These are phyloP conservation scores for Epichloe festucae DNA, from an alignment of 2,329 filamentous ascomycete species.

Conservation along the genomic window DNA sequence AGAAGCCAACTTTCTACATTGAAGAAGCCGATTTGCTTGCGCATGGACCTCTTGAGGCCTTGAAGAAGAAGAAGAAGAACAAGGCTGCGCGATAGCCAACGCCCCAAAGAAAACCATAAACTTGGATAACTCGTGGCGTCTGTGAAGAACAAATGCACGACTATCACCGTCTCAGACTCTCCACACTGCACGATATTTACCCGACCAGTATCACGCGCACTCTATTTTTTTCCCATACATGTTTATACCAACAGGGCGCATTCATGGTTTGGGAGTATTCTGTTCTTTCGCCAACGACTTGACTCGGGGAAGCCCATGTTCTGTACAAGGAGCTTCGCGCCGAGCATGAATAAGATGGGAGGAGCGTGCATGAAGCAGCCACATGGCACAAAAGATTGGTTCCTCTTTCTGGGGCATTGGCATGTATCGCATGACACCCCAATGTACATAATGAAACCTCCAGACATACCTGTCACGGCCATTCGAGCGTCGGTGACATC, in stretches of 20 bases:
- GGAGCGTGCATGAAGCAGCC: neutral
- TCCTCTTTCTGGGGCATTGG: neutral
- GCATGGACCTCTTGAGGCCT: slow-evolving; percentile 7
- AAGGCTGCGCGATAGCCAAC: neutral
- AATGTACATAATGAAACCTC: neutral
- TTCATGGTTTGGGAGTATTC: neutral
- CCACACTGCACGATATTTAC: too few species aligned
- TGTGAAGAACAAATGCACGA: neutral
- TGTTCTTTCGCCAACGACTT: neutral
- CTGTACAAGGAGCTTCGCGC: neutral
- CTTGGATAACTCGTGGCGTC: neutral
- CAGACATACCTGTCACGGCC: neutral
- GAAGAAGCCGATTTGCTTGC: slow-evolving; percentile 23
- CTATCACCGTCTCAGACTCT: neutral
- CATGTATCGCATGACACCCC: neutral
- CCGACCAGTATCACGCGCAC: neutral
- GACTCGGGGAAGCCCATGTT: too few species aligned
- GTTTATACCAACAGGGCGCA: neutral
- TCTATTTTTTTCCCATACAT: neutral
- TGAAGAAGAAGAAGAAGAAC: neutral
- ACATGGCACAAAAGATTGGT: neutral
- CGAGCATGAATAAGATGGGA: neutral
- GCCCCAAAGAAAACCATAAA: neutral
- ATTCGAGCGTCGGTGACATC: neutral
- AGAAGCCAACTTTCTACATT: slow-evolving; percentile 22